Evolutionary conservation across 768 basidiomycete species (phyloP), one percentile per base, ranked within the genome.

Genomic region (Trametes gibbosa): DNA sequence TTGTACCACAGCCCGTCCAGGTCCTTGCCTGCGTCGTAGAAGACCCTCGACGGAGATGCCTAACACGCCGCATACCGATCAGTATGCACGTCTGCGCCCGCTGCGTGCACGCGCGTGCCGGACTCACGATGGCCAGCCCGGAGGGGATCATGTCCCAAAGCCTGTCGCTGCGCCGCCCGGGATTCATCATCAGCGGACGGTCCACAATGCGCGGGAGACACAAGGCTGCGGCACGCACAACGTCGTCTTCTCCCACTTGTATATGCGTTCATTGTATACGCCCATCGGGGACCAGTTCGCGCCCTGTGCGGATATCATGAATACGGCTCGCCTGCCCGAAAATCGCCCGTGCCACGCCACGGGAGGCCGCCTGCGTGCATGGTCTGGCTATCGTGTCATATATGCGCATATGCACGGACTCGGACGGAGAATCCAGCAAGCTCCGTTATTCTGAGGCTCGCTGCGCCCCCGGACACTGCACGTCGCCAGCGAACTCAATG

Each of bases 131-230:
- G 19, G 73, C 76, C 27, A 80, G 63, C 24, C 78, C 76, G 21
- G 73, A 71, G 5, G 77, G 74, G 27, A 79, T 75, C 78, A 80
- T 73, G 58, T 74, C 72, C 78, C 80, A 81, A 21, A 81, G 68
- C 51, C 76, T 80, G 60, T 80, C 68, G 52, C 79, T 80, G 27
- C 39, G 40, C n/a, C n/a, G n/a, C 27, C 23, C 59, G 61, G 29
- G 29, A 34, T 40, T n/a, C n/a, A 39, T 29, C 40, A 10, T 40
- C 21, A 19, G 24, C 17, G 10, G 54, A 21, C 23, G 43, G 7
- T n/a, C 14, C 16, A 14, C 45, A 46, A 17, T 5, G 35, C 24
- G 46, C 23, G 32, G 12, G 17, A 14, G 21, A 58, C 17, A 24
- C n/a, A 6, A 5, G 27, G n/a, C 23, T 12, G 19, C 4, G 14